Evolutionary conservation across 331 rosid genomes (phyloP), one percentile per base, ranked within the genome.

Genomic region (Arachis monticola): DNA sequence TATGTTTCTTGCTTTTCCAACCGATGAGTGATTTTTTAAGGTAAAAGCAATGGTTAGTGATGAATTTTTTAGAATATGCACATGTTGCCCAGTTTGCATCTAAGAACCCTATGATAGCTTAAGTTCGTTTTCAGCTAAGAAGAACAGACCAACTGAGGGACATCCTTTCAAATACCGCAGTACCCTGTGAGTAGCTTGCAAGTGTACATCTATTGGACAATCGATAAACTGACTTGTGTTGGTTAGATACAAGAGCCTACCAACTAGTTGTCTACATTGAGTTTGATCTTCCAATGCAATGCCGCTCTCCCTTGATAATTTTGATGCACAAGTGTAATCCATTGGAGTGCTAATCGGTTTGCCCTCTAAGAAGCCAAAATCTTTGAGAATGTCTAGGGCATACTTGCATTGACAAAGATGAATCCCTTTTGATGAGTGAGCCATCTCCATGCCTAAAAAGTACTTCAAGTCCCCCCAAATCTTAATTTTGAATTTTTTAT

Each of bases 231-330:
- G 63, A 8, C 13, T 2, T 1, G 63, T 58, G 6, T 0, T 58
- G 1, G 63, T 58, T 0, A 27, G 6, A 0, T 27, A 58, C 2
- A 58, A 0, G 0, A 58, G 8, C 2, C 41, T 27, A 0, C 41
- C 41, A 7, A 58, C 10, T 3, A 58, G 1, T 2, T 40, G 22
- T 17, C 22, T 17, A 17, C 10, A 58, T 7, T n/a, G 0, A 27
- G 63, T 0, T 0, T 6, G n/a, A 58, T 8, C 1, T 7, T 9
- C 1, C 0, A 2, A 0, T 1, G 38, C 5, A 10, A 1, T 1
- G 3, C 41, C 1, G 3, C 9, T n/a, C 4, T 30, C 6, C 5
- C 2, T 1, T 0, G 0, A 0, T 10, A 7, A 0, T 10, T 5
- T 17, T 17, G 22, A 17, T 17, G 22, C 22, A 17, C 22, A 17